A percentile compares a stretch with the other conserved stretches of the same genome.
Evolutionary conservation across 495 filamentous ascomycete genomes (phyloP).

Genomic region (Tetracladium marchalianum): DNA sequence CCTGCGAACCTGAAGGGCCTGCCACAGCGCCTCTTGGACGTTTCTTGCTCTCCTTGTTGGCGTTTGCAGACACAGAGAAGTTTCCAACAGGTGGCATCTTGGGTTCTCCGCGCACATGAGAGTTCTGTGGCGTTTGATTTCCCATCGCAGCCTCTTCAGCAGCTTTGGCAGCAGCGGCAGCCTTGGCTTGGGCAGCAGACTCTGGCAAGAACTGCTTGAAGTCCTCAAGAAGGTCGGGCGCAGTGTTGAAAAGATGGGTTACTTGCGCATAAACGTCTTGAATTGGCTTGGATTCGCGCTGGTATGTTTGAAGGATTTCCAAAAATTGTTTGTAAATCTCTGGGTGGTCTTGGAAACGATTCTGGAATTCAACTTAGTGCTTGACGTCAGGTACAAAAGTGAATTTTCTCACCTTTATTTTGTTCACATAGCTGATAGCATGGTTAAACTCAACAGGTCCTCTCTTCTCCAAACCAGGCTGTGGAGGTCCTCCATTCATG

Average conservation of each 20-base stretch:
- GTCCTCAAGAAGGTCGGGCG: conserved; percentile 94
- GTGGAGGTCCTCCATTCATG: conserved; percentile 35
- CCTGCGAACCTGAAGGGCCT: conserved; percentile 1
- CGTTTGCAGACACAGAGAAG: conserved; percentile 76
- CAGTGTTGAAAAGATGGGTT: conserved; percentile 83
- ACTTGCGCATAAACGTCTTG: conserved; percentile 98
- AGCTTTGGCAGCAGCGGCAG: conserved; percentile 53
- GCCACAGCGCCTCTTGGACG: conserved; percentile 24
- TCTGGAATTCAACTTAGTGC: conserved; percentile 37
- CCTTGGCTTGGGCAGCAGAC: conserved; percentile 82
- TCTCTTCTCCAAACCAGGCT: conserved; percentile 66
- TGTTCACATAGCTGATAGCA: conserved; percentile 99
- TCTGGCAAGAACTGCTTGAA: conserved; percentile 99
- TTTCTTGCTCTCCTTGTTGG: conserved; percentile 74
- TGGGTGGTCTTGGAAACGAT: conserved; percentile 87
- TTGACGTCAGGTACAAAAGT: conserved; percentile 1
- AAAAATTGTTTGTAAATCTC: conserved; percentile 99
- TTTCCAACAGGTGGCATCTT: conserved; percentile 93
- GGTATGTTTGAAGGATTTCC: conserved; percentile 97
- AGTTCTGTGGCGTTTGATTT: conserved; percentile 35
- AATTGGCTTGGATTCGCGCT: conserved; percentile 95
- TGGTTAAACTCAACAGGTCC: conserved; percentile 99
- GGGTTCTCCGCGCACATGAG: conserved; percentile 30
- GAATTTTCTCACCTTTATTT: conserved; percentile 73
- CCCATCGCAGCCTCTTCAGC: conserved; percentile 45